Conservation (phyloP, 2,329 filamentous ascomycete genomes). For the Fusarium sp. region DNA sequence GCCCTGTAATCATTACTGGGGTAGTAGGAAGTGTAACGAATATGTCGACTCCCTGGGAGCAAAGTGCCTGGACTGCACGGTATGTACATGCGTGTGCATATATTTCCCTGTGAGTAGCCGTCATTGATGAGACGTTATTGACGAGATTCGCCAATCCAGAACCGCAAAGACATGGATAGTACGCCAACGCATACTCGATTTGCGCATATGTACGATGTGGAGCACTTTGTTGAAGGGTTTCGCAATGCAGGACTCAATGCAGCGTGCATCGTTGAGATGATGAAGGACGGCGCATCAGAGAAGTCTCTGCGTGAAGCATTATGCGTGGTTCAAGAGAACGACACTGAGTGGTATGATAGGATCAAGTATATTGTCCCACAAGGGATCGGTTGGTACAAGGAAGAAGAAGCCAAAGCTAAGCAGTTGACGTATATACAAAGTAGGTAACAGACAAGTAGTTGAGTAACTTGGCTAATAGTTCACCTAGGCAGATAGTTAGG, state of each 20-base stretch:
- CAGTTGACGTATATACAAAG: not conserved
- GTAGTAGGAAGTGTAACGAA: slow-evolving; percentile 36
- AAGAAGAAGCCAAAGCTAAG: slow-evolving; percentile 4
- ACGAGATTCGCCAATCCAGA: slow-evolving; percentile 27
- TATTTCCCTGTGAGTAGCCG: slow-evolving; percentile 14
- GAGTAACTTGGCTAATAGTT: not conserved
- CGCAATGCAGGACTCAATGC: slow-evolving; percentile 35
- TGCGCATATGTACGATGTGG: slow-evolving; percentile 39
- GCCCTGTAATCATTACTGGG: slow-evolving; percentile 44
- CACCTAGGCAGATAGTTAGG: not conserved
- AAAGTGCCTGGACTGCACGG: slow-evolving; percentile 40
- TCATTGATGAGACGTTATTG: slow-evolving; percentile 28
- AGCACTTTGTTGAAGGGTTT: slow-evolving; percentile 36
- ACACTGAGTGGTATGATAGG: slow-evolving; percentile 33
- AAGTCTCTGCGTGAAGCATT: slow-evolving; percentile 35
- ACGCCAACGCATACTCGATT: slow-evolving; percentile 42
- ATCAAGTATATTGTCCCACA: slow-evolving; percentile 32
- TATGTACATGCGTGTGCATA: slow-evolving; percentile 26
- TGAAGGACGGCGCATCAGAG: slow-evolving; percentile 36
- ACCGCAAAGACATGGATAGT: slow-evolving; percentile 30
- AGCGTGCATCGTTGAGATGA: slow-evolving; percentile 40
- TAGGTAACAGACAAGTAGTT: not conserved
- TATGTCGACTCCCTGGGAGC: slow-evolving; percentile 39
- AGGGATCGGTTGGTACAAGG: slow-evolving; percentile 32
- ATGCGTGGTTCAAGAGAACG: slow-evolving; percentile 34